phyloP scores from a whole-genome alignment of 208 protist species.

The Crithidia sp. region DNA sequence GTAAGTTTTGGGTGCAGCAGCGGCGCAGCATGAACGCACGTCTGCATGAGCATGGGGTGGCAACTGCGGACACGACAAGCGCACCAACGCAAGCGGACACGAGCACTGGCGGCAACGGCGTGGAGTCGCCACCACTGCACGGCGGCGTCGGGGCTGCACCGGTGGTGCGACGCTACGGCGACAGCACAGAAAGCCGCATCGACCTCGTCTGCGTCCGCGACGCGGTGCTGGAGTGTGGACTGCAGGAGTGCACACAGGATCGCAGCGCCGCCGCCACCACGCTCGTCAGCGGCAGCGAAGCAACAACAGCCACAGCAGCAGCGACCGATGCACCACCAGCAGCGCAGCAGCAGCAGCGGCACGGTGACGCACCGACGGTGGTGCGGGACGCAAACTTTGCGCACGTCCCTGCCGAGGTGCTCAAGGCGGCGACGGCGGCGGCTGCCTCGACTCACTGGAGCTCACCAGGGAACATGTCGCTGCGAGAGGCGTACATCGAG shows the following conservation, averaged over 20 bases:
- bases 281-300: slow-evolving; percentile 8
- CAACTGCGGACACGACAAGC: neutral
- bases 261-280: slow-evolving; percentile 42
- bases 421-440: slow-evolving; percentile 37
- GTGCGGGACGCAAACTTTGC: slow-evolving; percentile 22
- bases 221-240: slow-evolving; percentile 44
- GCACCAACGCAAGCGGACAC: neutral
- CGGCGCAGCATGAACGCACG: slow-evolving; percentile 19
- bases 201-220: slow-evolving; percentile 66
- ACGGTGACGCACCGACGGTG: slow-evolving; percentile 17
- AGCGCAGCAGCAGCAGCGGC: neutral
- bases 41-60: slow-evolving; percentile 21
- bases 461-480: slow-evolving; percentile 72
- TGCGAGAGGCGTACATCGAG: slow-evolving; percentile 72
- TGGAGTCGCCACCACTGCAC: neutral
- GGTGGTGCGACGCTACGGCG: slow-evolving; percentile 49
- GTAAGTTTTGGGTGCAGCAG: slow-evolving; percentile 41
- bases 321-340: neutral
- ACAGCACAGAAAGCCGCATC: slow-evolving; percentile 52
- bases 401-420: slow-evolving; percentile 35
- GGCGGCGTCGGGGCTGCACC: neutral
- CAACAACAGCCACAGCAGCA: neutral
- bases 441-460: slow-evolving; percentile 43
- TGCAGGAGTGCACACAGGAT: slow-evolving; percentile 53
- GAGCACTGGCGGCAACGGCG: neutral